Percentiles rank a stretch among this genome's conserved stretches.
Evolutionary conservation across 148 eudicot species (phyloP).

Genomic region (Dysphania ambrosioides): DNA sequence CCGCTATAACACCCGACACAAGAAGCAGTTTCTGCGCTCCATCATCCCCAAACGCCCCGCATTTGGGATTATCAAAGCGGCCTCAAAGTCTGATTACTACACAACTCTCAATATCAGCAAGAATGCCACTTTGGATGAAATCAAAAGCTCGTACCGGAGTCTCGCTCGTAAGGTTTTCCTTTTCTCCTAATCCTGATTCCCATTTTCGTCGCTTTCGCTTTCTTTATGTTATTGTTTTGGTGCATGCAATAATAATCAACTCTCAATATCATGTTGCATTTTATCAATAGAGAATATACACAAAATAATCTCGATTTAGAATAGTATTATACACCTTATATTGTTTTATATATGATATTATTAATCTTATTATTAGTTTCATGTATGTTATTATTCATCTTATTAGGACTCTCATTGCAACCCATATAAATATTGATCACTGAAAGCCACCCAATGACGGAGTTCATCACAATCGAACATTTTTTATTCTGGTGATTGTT

Average conservation of each 20-base stretch:
- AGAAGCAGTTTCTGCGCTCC: neutral
- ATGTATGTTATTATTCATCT: too few species aligned
- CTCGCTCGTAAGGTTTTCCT: constrained; percentile 79
- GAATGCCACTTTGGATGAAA: constrained; percentile 63
- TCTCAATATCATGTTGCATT: neutral
- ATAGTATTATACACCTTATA: neutral
- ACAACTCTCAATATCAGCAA: constrained; percentile 49
- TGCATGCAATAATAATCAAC: neutral
- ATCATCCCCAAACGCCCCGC: neutral
- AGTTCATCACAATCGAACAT: too few species aligned
- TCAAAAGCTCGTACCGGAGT: constrained; percentile 66
- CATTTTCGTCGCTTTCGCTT: neutral
- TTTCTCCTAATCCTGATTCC: neutral
- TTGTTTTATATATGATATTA: too few species aligned
- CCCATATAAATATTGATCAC: too few species aligned
- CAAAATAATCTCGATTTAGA: too few species aligned
- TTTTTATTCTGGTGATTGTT: neutral
- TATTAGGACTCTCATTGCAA: too few species aligned
- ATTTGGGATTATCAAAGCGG: constrained; percentile 21
- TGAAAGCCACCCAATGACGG: too few species aligned
- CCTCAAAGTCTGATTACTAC: constrained; percentile 49
- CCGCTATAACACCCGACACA: too few species aligned
- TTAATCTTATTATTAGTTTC: too few species aligned
- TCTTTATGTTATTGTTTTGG: neutral
- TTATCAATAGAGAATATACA: too few species aligned